Base-by-base conservation (phyloP, 2,329 filamentous ascomycete species). In the Ceratocystis destructans region DNA sequence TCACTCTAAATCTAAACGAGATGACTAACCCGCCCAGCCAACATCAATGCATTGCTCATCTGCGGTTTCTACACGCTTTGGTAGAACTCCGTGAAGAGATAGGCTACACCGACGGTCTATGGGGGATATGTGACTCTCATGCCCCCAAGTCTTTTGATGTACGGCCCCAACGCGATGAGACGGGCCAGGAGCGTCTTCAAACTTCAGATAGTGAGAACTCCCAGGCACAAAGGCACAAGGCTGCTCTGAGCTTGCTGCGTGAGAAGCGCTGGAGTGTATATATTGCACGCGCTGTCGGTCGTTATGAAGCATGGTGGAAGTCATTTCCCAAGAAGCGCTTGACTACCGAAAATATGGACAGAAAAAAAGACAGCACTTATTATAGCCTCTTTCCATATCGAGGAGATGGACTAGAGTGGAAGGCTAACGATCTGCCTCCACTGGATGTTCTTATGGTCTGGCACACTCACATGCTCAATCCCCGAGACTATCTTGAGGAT, bases 391-490 rank as follows among this genome's bases (percentile, higher is more conserved):
- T 62, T 44, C 28, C 33, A 41, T 20, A n/a, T 41, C 46, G 41
- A n/a, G 8, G 1, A 0, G 22, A 48, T 22, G 33, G 10, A 2
- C 25, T 28, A 69, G 44, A 45, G 75, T 48, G 17, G 64, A 61
- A 50, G 5, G 22, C 37, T 17, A 41, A 69, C 2, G n/a, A 45
- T 6, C 6, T 37, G 68, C 50, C 44, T 53, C 70, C 31, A 45
- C 45, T 73, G 79, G 88, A 92, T 74, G 83, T 92, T 0, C 74
- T 91, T 22, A 88, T 92, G 86, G 85, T 92, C 0, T 89, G 87
- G 85, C 89, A 93, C 73, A 78, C 87, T 0, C 88, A 89, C 71
- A 87, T 89, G 83, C 81, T 93, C 2, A 92, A 91, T 70, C 89
- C 89, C 0, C 79, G 86, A 50, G 78, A 77, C n/a, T 92, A 86